Percentiles rank a stretch among this genome's conserved stretches.
Evolutionary conservation across 2,329 filamentous ascomycete genomes (phyloP).

Genomic region (Fusarium sp.): DNA sequence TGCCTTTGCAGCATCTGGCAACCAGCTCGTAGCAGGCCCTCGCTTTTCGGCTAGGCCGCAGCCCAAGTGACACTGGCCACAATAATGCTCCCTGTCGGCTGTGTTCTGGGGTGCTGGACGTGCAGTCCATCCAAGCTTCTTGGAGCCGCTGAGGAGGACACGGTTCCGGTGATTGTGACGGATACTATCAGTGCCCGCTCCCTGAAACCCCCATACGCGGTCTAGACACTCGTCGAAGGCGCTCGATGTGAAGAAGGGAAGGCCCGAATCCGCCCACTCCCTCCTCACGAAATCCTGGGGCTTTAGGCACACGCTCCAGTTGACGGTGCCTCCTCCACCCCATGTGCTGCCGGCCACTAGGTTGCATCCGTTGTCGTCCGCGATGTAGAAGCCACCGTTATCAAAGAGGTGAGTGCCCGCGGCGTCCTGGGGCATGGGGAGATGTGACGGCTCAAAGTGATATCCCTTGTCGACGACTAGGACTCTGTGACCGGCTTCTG

Average conservation of each 20-base stretch:
- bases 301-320: constrained; percentile 78
- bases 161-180: constrained; percentile 80
- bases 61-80: constrained; percentile 72
- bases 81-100: constrained; percentile 78
- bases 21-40: constrained; percentile 80
- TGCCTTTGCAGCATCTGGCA: constrained; percentile 82
- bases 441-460: constrained; percentile 76
- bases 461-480: constrained; percentile 87
- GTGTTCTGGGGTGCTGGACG: constrained; percentile 83
- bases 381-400: constrained; percentile 68
- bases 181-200: constrained; percentile 74
- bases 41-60: constrained; percentile 79
- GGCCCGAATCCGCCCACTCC: constrained; percentile 80
- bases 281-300: constrained; percentile 81
- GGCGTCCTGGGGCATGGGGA: constrained; percentile 78
- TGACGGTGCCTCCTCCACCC: constrained; percentile 89
- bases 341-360: constrained; percentile 78
- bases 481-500: constrained; percentile 80
- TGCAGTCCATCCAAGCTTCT: constrained; percentile 78
- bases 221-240: constrained; percentile 86
- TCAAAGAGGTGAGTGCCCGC: constrained; percentile 77
- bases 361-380: constrained; percentile 68
- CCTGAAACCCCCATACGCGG: constrained; percentile 82
- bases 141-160: constrained; percentile 79
- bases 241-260: constrained; percentile 79